Evolutionary conservation across 306 rosid species (phyloP), one percentile per base, ranked within the genome.

Genomic region (Rosa rugosa): DNA sequence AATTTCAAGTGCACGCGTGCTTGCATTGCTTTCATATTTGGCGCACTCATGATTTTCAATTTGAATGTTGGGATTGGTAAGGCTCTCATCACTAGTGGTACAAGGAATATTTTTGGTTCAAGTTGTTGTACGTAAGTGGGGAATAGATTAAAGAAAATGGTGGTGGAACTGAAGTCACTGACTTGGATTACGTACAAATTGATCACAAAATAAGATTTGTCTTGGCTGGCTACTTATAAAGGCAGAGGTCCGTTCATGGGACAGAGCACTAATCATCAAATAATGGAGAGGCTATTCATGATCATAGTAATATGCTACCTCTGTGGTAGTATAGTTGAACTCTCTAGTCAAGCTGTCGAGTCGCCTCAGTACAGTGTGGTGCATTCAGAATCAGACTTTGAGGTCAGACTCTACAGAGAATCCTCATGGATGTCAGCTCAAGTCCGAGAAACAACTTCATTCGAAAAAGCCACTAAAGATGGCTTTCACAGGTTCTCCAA

Each of bases 401-500:
- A 94, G 86, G 83, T 91, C 80, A 91, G 97, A 84, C 88, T 81
- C 25, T 94, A 90, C 84, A 34, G 14, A 36, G 91, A 91, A 71
- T 81, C 91, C 75, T 78, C 86, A 0, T 91, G 96, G 98, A 85
- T 94, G 72, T 87, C 93, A 10, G 90, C 94, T 83, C 64, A 71
- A 13, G 88, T 84, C 64, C 82, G 44, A 69, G 78, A 79, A 31
- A 83, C 86, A 69, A 75, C 86, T 67, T 87, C 98, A 50, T 91
- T 88, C 27, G 70, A 90, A 5, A 76, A 87, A 17, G 86, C 97
- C 83, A 91, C 91, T 75, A 74, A 59, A 77, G 78, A 14, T 44
- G 98, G 97, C 73, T 91, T 94, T 79, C 96, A 89, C 86, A 94
- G 97, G 98, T 90, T 80, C 36, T 46, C 44, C 6, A 79, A 72